phyloP scores from a whole-genome alignment of 371 early-diverging fungal species.

The Mortierella sp. region DNA sequence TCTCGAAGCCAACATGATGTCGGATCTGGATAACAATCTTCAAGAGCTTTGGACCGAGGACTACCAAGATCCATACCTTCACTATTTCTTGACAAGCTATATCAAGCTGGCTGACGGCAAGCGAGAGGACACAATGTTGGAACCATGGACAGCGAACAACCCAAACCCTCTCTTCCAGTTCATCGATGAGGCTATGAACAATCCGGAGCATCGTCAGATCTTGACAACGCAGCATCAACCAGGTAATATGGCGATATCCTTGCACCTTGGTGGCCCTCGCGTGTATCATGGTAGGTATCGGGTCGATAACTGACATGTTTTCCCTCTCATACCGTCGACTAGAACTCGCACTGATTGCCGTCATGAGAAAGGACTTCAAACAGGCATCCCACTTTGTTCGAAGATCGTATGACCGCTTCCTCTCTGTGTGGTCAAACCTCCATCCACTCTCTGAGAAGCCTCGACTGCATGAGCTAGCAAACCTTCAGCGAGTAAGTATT shows the following conservation, averaged over 20 bases:
- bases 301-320: too few species aligned
- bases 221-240: constrained; percentile 57
- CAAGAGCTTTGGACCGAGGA: constrained; percentile 63
- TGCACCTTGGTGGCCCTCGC: too few species aligned
- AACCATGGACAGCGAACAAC: constrained; percentile 58
- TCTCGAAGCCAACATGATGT: constrained; percentile 58
- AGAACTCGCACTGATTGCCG: constrained; percentile 63
- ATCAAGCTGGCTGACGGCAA: constrained; percentile 61
- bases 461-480: constrained; percentile 57
- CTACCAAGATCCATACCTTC: constrained; percentile 62
- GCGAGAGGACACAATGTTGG: constrained; percentile 53
- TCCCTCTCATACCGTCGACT: too few species aligned
- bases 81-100: constrained; percentile 66
- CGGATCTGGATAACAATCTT: constrained; percentile 57
- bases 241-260: constrained; percentile 57
- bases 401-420: constrained; percentile 62
- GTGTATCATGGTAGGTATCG: too few species aligned
- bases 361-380: constrained; percentile 62
- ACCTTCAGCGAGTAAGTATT: constrained; percentile 61
- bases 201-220: constrained; percentile 52
- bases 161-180: constrained; percentile 67
- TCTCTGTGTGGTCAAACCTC: constrained; percentile 62
- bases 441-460: constrained; percentile 66
- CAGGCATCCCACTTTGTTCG: constrained; percentile 63
- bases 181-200: constrained; percentile 59